A percentile compares a stretch with the other conserved stretches of the same genome.
phyloP scores from a whole-genome alignment of 306 rosid genomes.

The barrel medic (Medicago truncatula) region MtrunA17r5.0-ANR NC_053045.1:35013501-35014000 shows the following conservation, averaged over 20 bases:
- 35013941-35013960: constrained; percentile 55
- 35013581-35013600: constrained; percentile 75
- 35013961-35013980: background rate
- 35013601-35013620: constrained; percentile 58
- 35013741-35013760: constrained; percentile 4
- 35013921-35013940: constrained; percentile 59
- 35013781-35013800: constrained; percentile 11
- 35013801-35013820: constrained; percentile 80
- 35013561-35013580: constrained; percentile 85
- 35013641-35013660: constrained; percentile 95
- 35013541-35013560: constrained; percentile 90
- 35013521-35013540: constrained; percentile 89
- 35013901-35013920: constrained; percentile 71
- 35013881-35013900: constrained; percentile 90
- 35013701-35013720: constrained; percentile 21
- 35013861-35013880: constrained; percentile 73
- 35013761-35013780: background rate
- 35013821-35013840: constrained; percentile 90
- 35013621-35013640: constrained; percentile 94
- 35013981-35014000: constrained; percentile 12
- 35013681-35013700: constrained; percentile 92
- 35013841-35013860: constrained; percentile 82
- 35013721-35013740: constrained; percentile 8
- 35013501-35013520: constrained; percentile 74
- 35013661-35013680: constrained; percentile 89